phyloP scores from a whole-genome alignment of 805 yeast species.

The Starmerella bombicola region DNA sequence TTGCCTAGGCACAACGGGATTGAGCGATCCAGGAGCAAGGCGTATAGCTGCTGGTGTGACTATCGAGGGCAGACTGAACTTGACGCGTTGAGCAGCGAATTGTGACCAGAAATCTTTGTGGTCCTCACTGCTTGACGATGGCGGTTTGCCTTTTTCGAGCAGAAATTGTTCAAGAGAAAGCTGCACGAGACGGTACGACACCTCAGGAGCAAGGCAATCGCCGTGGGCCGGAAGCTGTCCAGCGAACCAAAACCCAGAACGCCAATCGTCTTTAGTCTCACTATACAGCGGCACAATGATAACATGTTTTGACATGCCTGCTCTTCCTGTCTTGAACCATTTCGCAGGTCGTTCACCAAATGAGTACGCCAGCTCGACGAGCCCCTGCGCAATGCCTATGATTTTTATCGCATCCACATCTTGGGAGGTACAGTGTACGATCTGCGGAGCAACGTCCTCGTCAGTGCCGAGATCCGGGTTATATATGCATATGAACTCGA shows the following conservation, averaged over 20 bases:
- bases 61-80: background rate
- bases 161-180: conserved; percentile 5
- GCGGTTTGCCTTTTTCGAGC: conserved; percentile 1
- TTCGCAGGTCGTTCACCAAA: conserved; percentile 17
- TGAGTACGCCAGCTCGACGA: conserved; percentile 21
- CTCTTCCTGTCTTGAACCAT: conserved; percentile 12
- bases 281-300: conserved; percentile 10
- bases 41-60: conserved; percentile 14
- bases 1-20: conserved; percentile 63
- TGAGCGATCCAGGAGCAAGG: conserved; percentile 36
- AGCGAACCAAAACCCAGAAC: conserved; percentile 21
- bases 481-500: conserved; percentile 19
- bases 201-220: conserved; percentile 7
- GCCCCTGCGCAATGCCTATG: conserved; percentile 23
- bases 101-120: conserved; percentile 4
- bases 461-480: conserved; percentile 22
- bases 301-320: background rate
- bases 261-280: conserved; percentile 15
- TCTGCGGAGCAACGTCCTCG: conserved; percentile 19
- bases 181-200: conserved; percentile 6
- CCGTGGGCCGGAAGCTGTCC: conserved; percentile 9
- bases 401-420: conserved; percentile 10
- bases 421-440: conserved; percentile 13
- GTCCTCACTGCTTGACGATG: background rate
- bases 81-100: background rate